Conservation (phyloP, 495 filamentous ascomycete genomes). For the Podospora australis region DNA sequence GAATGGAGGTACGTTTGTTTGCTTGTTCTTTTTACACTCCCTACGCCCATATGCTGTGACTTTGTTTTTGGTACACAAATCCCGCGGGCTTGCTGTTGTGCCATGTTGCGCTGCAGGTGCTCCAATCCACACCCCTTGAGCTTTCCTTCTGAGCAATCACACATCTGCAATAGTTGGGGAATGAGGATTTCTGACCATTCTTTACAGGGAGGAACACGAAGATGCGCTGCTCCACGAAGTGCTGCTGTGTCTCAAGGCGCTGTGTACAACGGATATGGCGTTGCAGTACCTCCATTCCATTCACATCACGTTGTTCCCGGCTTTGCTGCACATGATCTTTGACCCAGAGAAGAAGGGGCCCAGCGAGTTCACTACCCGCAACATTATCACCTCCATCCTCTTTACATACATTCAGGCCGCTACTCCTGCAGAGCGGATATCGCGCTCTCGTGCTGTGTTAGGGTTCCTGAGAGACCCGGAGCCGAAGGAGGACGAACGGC, state of each 20-base stretch:
- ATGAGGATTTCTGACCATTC: constrained; percentile 20
- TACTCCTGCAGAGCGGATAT: constrained; percentile 43
- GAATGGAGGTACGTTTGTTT: constrained; percentile 79
- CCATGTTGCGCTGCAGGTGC: too few relatives aligned
- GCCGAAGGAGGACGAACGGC: constrained; percentile 64
- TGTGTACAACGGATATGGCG: constrained; percentile 84
- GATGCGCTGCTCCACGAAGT: constrained; percentile 88
- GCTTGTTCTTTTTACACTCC: background rate
- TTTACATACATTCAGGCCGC: constrained; percentile 73
- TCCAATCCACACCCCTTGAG: too few relatives aligned
- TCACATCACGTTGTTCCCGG: constrained; percentile 76
- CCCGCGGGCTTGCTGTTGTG: too few relatives aligned
- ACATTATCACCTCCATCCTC: constrained; percentile 77
- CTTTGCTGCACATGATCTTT: constrained; percentile 81
- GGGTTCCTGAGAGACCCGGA: constrained; percentile 75
- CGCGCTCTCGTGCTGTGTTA: constrained; percentile 63
- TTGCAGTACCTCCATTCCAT: constrained; percentile 74
- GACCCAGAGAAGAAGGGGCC: constrained; percentile 96
- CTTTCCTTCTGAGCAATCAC: too few relatives aligned
- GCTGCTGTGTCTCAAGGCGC: constrained; percentile 86
- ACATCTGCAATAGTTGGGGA: too few relatives aligned
- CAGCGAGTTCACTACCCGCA: constrained; percentile 87
- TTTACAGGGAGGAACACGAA: constrained; percentile 83
- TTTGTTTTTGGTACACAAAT: background rate
- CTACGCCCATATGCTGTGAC: too few relatives aligned